Percentiles rank a stretch among this genome's conserved stretches.
These are phyloP conservation scores for Flaveria floridana DNA, from an alignment of 140 eudicot genomes.

Conservation along the genomic window DNA sequence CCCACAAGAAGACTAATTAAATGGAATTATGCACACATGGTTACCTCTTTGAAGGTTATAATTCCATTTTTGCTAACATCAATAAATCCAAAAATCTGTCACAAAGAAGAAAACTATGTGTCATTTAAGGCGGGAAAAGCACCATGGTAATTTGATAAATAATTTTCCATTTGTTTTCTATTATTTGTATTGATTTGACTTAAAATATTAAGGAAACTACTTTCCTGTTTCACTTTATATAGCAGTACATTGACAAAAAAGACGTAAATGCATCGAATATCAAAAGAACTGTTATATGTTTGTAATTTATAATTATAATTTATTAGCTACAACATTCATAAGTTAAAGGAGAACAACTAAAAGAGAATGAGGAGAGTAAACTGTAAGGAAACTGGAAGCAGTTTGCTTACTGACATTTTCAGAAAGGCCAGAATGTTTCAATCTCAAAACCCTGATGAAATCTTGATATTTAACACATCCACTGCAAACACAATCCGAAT, in stretches of 20 bases:
- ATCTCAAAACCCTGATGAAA: conserved; percentile 58
- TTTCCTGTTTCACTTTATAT: not conserved
- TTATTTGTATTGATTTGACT: not conserved
- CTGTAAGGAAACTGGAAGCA: conserved; percentile 9
- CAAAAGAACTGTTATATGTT: not conserved
- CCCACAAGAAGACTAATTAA: not conserved
- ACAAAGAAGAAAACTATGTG: conserved; percentile 28
- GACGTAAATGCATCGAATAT: conserved; percentile 3
- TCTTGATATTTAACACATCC: conserved; percentile 58
- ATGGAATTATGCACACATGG: conserved; percentile 20
- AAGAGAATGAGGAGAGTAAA: not conserved
- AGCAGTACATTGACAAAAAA: not conserved
- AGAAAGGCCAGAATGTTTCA: conserved; percentile 62
- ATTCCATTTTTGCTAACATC: conserved; percentile 64
- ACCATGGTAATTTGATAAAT: not conserved
- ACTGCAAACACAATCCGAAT: conserved; percentile 44
- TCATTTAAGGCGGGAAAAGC: conserved; percentile 14
- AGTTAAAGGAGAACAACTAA: not conserved
- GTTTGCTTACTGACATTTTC: conserved; percentile 54
- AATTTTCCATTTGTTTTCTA: conserved; percentile 6
- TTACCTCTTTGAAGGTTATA: conserved; percentile 77
- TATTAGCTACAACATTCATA: not conserved
- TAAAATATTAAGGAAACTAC: not conserved
- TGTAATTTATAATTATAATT: not conserved
- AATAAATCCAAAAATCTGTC: conserved; percentile 79